phyloP scores from a whole-genome alignment of 164 flowering plant species.

The Vitis riparia region DNA sequence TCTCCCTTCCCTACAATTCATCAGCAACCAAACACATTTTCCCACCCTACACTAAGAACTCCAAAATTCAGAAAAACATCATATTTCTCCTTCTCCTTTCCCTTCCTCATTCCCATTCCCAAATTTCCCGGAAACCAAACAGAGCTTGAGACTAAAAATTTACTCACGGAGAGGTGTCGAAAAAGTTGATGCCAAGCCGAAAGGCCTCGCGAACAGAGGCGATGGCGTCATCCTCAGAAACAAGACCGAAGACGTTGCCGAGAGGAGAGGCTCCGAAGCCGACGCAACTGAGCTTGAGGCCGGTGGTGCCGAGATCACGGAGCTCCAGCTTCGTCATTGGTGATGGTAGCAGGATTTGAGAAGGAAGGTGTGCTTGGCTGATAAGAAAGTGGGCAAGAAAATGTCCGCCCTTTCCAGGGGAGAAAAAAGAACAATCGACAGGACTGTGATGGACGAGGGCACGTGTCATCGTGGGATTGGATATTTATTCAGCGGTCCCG shows the following conservation, averaged over 20 bases:
- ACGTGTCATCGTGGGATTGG: too few relatives aligned
- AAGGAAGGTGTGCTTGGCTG: background rate
- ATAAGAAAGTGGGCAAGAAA: too few relatives aligned
- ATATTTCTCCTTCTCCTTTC: background rate
- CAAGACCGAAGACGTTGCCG: conserved; percentile 80
- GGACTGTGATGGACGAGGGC: too few relatives aligned
- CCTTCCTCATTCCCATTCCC: background rate
- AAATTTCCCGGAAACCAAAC: background rate
- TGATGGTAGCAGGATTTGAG: conserved; percentile 1
- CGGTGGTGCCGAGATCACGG: conserved; percentile 76
- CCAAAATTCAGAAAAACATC: background rate
- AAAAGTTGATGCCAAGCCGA: conserved; percentile 88
- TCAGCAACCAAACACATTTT: background rate
- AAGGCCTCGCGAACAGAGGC: conserved; percentile 77
- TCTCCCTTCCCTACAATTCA: background rate
- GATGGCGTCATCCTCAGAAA: conserved; percentile 70
- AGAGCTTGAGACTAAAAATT: background rate
- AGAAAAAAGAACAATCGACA: too few relatives aligned
- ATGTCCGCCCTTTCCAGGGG: too few relatives aligned
- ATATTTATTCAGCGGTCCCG: too few relatives aligned
- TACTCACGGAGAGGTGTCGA: conserved; percentile 95
- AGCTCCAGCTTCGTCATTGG: conserved; percentile 36
- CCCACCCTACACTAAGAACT: background rate
- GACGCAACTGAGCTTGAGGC: conserved; percentile 72
- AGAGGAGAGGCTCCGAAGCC: conserved; percentile 99